Evolutionary conservation across 2,329 filamentous ascomycete species (phyloP).

Genomic region (Teratosphaeria viscida): DNA sequence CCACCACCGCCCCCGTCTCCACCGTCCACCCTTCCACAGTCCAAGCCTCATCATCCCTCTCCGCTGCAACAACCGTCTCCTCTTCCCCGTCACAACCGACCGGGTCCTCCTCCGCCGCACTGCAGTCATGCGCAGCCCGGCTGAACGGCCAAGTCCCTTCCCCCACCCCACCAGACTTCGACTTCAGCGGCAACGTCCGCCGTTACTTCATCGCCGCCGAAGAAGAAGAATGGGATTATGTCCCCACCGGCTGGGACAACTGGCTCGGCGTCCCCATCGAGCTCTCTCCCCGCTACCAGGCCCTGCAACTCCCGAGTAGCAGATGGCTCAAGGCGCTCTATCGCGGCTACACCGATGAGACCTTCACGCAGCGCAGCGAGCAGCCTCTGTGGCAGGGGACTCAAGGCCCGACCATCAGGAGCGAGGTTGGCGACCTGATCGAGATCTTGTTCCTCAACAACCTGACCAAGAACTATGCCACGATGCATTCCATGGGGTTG

Average conservation of each 20-base stretch:
- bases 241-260: slow-evolving; percentile 19
- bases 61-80: no score
- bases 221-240: slow-evolving; percentile 18
- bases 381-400: slow-evolving; percentile 21
- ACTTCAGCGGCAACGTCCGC: slow-evolving; percentile 15
- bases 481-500: slow-evolving; percentile 21
- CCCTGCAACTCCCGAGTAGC: slow-evolving; percentile 9
- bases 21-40: no score
- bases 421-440: slow-evolving; percentile 19
- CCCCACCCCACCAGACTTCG: slow-evolving; percentile 9
- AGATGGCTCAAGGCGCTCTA: slow-evolving; percentile 23
- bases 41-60: no score
- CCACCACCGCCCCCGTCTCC: no score
- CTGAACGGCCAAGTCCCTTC: slow-evolving; percentile 11
- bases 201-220: slow-evolving; percentile 19
- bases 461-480: slow-evolving; percentile 14
- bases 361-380: slow-evolving; percentile 12
- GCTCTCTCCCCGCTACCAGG: slow-evolving; percentile 9
- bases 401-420: slow-evolving; percentile 16
- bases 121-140: slow-evolving; percentile 5
- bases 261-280: slow-evolving; percentile 18
- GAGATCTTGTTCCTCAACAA: slow-evolving; percentile 22
- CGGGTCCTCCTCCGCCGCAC: neutral
- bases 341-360: slow-evolving; percentile 22
- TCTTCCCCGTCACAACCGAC: neutral